Evolutionary conservation across 495 filamentous ascomycete genomes (phyloP).

Genomic region (Apiosordaria backusii): DNA sequence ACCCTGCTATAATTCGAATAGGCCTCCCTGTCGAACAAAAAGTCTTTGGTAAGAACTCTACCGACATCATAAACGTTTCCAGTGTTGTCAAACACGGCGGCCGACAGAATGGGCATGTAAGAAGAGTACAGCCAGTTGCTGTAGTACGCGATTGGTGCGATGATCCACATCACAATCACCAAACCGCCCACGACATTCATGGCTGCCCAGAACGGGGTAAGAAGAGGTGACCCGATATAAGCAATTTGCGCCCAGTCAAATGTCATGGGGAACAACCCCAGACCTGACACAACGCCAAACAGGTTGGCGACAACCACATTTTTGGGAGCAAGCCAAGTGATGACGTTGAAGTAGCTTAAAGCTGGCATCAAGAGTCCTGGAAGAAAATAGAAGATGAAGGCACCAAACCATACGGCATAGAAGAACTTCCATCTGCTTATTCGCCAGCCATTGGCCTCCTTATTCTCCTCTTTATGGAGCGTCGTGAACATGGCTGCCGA

Average conservation of each 20-base stretch:
- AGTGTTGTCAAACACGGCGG: conserved; percentile 76
- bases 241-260: conserved; percentile 95
- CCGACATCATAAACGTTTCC: conserved; percentile 72
- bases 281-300: conserved; percentile 79
- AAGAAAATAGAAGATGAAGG: conserved; percentile 76
- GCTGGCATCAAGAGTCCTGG: conserved; percentile 83
- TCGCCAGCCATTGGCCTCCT: conserved; percentile 75
- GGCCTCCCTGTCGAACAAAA: conserved; percentile 64
- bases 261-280: conserved; percentile 82
- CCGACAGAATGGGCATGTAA: conserved; percentile 76
- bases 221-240: conserved; percentile 80
- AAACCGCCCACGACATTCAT: conserved; percentile 83
- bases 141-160: conserved; percentile 80
- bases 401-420: conserved; percentile 60
- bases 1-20: conserved; percentile 75
- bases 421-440: conserved; percentile 84
- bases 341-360: conserved; percentile 83
- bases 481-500: conserved; percentile 85
- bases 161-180: conserved; percentile 83
- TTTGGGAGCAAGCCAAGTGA: conserved; percentile 85
- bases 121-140: conserved; percentile 70
- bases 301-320: conserved; percentile 75
- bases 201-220: conserved; percentile 90
- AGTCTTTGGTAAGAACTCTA: conserved; percentile 68
- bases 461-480: conserved; percentile 78